Conservation (phyloP, 1,284 basidiomycete genomes). For the Cutaneotrichosporon cutaneum region DNA sequence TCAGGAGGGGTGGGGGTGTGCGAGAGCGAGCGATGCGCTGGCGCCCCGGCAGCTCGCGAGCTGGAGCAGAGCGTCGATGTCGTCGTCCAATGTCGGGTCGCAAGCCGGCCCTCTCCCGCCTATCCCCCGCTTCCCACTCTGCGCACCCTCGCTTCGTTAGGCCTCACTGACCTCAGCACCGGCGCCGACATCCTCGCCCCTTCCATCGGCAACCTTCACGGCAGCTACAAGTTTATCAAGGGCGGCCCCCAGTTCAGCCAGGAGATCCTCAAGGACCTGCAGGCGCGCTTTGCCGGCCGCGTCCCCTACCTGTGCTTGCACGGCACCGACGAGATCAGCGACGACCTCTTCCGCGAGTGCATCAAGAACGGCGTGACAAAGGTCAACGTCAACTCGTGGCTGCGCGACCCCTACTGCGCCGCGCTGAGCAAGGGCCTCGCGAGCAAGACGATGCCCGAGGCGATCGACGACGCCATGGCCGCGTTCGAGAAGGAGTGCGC, state of each 20-base stretch:
- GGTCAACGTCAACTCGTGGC: slow-evolving; percentile 55
- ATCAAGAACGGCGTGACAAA: slow-evolving; percentile 49
- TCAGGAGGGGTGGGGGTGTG: not conserved
- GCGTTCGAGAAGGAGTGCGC: slow-evolving; percentile 43
- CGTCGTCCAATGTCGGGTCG: too few species aligned
- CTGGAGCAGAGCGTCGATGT: too few species aligned
- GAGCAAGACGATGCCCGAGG: slow-evolving; percentile 48
- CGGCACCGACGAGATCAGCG: slow-evolving; percentile 52
- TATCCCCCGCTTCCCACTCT: not conserved
- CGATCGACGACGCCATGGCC: slow-evolving; percentile 48
- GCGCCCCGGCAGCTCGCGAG: too few species aligned
- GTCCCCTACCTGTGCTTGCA: slow-evolving; percentile 44
- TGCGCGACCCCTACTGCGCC: slow-evolving; percentile 48
- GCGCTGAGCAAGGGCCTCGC: slow-evolving; percentile 38
- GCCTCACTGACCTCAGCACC: slow-evolving; percentile 29
- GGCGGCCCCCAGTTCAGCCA: slow-evolving; percentile 47
- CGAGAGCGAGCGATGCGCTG: not conserved
- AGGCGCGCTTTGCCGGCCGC: slow-evolving; percentile 32
- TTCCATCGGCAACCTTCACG: slow-evolving; percentile 55
- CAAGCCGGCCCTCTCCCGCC: too few species aligned
- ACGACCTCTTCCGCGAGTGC: slow-evolving; percentile 47
- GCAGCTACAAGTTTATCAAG: slow-evolving; percentile 46
- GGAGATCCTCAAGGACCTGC: slow-evolving; percentile 39
- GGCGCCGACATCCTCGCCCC: slow-evolving; percentile 55
- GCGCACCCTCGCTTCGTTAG: not conserved